Conservation (phyloP, 768 basidiomycete genomes). For the Xanthoconium stramineum region DNA sequence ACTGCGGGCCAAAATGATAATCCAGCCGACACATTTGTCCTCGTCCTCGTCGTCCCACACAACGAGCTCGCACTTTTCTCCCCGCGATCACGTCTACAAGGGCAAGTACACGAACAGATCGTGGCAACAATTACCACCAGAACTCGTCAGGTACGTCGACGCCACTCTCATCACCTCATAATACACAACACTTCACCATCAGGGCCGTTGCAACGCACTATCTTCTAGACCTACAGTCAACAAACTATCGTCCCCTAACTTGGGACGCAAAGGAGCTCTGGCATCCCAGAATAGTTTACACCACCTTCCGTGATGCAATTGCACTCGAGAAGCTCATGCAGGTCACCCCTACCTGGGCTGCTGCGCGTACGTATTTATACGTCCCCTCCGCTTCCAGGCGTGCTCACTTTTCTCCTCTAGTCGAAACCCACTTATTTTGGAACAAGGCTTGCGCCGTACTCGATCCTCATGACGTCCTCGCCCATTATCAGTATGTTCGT, state of each 20-base stretch:
- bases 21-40: constrained; percentile 17
- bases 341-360: constrained; percentile 58
- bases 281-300: constrained; percentile 61
- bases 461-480: constrained; percentile 59
- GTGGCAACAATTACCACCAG: constrained; percentile 60
- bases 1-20: constrained; percentile 36
- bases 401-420: constrained; percentile 34
- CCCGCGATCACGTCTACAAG: constrained; percentile 43
- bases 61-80: background rate
- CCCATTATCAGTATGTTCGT: constrained; percentile 45
- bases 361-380: constrained; percentile 48
- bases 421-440: constrained; percentile 72
- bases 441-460: constrained; percentile 56
- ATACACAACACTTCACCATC: background rate
- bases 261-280: constrained; percentile 53
- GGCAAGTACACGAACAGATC: constrained; percentile 56
- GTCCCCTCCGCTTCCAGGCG: background rate
- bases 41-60: constrained; percentile 18
- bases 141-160: constrained; percentile 54
- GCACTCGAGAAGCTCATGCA: constrained; percentile 62
- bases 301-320: constrained; percentile 57
- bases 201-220: constrained; percentile 44
- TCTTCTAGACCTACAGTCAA: constrained; percentile 45
- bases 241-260: constrained; percentile 44
- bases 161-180: constrained; percentile 29